Evolutionary conservation across 176 grass and related monocot species (phyloP), one percentile per base, ranked within the genome.

Genomic region (Bonia amplexicaulis): DNA sequence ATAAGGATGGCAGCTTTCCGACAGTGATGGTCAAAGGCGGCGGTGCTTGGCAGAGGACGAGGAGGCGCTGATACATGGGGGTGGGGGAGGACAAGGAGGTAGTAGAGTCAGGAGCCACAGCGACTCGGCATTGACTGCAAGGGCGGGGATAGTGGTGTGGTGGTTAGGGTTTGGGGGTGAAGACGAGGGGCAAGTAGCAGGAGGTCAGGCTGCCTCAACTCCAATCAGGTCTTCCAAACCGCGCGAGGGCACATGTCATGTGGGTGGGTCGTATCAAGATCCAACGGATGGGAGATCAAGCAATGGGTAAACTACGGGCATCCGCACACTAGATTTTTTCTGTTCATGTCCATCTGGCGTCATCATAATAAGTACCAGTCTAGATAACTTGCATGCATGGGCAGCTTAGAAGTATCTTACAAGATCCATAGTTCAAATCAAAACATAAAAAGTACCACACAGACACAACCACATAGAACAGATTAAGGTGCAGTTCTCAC

Each of bases 331-430:
- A n/a, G 22, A 59, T 23, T 59, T 58, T 58, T 23, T 59, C 22
- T 11, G 11, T 59, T 3, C 10, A 70, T 79, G 26, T 33, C 31
- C 31, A 41, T n/a, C 70, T 35, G 25, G 19, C 25, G 45, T 15
- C 33, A 42, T 8, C 3, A 79, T 54, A 25, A 31, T 10, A 35
- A 20, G 9, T 11, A 64, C 39, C 25, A 12, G 14, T 22, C 17
- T 47, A 71, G 11, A 77, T 77, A 70, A 42, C 44, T 69, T 44
- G 33, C 26, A 11, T 53, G 82, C 78, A 77, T 16, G 42, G 6
- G 53, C 19, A 65, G 33, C 83, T 85, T 44, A 54, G 16, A 62
- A 9, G 45, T 35, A 44, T 73, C 72, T 84, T 54, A 84, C 63
- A 77, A 54, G 55, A 64, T 72, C 13, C 39, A 51, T 33, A 26